Conservation (phyloP, 768 basidiomycete genomes). For the Daedalea quercina region DNA sequence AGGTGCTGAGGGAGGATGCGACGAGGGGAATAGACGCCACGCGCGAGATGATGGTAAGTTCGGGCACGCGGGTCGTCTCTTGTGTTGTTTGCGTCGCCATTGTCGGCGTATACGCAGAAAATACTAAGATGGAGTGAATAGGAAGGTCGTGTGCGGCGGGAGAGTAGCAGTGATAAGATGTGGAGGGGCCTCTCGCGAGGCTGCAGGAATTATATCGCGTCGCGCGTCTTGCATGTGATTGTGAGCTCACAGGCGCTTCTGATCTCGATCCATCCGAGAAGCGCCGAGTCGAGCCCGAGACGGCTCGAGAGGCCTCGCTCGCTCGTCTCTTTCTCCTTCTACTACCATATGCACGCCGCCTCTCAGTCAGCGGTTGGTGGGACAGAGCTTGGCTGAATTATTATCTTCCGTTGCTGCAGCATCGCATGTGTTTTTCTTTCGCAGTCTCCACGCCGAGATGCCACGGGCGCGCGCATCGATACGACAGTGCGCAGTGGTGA, state of each 20-base stretch:
- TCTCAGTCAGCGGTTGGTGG: no score
- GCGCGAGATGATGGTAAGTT: slow-evolving; percentile 55
- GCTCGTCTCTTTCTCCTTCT: no score
- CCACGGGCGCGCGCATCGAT: no score
- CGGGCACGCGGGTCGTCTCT: slow-evolving; percentile 31
- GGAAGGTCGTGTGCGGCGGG: not conserved
- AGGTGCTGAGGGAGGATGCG: slow-evolving; percentile 51
- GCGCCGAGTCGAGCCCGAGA: not conserved
- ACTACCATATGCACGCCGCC: no score
- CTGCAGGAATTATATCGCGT: not conserved
- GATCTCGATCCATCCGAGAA: not conserved
- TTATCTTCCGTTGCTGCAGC: no score
- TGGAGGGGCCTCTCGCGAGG: not conserved
- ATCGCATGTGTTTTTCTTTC: no score
- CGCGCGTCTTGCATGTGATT: not conserved
- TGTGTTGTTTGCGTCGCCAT: slow-evolving; percentile 33
- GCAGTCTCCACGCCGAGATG: no score
- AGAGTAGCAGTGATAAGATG: not conserved
- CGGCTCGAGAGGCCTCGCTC: no score
- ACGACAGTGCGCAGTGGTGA: no score
- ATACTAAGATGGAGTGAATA: not conserved
- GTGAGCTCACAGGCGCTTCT: not conserved
- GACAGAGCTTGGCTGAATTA: no score
- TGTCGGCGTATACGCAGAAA: slow-evolving; percentile 2
- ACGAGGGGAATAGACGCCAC: slow-evolving; percentile 72